These are phyloP conservation scores for Botrytis fragariae DNA, from an alignment of 2,329 filamentous ascomycete genomes.

Conservation along the genomic window DNA sequence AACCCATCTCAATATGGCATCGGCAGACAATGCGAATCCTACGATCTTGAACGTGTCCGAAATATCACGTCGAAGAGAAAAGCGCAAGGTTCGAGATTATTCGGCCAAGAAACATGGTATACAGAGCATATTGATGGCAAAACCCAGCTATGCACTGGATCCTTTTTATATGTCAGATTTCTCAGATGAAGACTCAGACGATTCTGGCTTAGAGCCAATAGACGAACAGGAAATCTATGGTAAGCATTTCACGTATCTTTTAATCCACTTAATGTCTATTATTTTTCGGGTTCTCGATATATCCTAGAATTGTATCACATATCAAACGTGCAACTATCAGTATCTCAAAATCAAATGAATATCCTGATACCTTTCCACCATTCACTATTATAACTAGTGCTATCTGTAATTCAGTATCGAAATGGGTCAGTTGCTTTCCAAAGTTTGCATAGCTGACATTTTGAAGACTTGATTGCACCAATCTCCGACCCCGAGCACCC, in stretches of 20 bases:
- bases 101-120: conserved; percentile 34
- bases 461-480: conserved; percentile 81
- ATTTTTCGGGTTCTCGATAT: not conserved
- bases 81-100: conserved; percentile 49
- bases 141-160: conserved; percentile 36
- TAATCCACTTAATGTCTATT: not conserved
- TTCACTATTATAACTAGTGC: not conserved
- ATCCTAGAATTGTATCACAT: not conserved
- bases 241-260: conserved; percentile 41
- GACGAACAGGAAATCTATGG: conserved; percentile 97
- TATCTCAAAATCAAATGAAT: not conserved
- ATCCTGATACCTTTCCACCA: not conserved
- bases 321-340: not conserved
- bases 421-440: not conserved
- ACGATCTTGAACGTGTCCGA: conserved; percentile 86
- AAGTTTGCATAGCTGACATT: conserved; percentile 38
- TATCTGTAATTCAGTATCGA: not conserved
- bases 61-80: conserved; percentile 73
- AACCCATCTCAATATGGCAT: conserved; percentile 1
- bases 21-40: conserved; percentile 68
- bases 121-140: conserved; percentile 32
- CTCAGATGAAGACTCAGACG: conserved; percentile 44
- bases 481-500: conserved; percentile 98
- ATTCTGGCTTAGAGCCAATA: conserved; percentile 73
- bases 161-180: conserved; percentile 39